A percentile compares a stretch with the other conserved stretches of the same genome.
phyloP scores from a whole-genome alignment of 345 rosid species.

The Nephelium lappaceum region DNA sequence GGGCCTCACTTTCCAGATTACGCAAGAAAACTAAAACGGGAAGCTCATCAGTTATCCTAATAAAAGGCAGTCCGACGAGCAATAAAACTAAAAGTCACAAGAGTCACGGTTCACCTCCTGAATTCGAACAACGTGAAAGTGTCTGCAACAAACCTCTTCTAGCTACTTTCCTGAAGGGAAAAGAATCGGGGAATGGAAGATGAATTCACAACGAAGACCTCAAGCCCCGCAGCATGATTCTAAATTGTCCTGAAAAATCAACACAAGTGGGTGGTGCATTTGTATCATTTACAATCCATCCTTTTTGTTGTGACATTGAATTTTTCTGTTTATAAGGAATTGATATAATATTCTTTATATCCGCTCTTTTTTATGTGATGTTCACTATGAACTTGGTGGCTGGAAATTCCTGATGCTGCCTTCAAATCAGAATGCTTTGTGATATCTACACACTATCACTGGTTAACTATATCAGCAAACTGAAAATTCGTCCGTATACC shows the following conservation, averaged over 20 bases:
- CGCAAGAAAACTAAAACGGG: slow-evolving; percentile 48
- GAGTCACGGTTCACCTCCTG: not conserved
- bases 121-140: not conserved
- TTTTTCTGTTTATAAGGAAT: slow-evolving; percentile 11
- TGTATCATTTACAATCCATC: slow-evolving; percentile 18
- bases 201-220: not conserved
- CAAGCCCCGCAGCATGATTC: slow-evolving; percentile 14
- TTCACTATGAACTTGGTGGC: not conserved
- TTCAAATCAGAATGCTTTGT: slow-evolving; percentile 3
- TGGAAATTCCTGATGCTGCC: not conserved
- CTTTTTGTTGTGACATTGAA: slow-evolving; percentile 2
- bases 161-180: not conserved
- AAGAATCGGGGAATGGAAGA: not conserved
- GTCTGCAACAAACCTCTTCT: slow-evolving; percentile 14
- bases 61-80: slow-evolving; percentile 38
- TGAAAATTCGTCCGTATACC: too few relatives aligned
- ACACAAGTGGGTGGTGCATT: not conserved
- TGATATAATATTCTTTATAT: not conserved
- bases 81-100: slow-evolving; percentile 41
- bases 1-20: slow-evolving; percentile 39
- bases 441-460: too few relatives aligned
- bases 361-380: not conserved
- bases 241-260: not conserved
- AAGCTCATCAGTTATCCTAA: slow-evolving; percentile 44
- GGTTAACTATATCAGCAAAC: too few relatives aligned